Evolutionary conservation across 2,329 filamentous ascomycete species (phyloP).

Genomic region (Botrytis tulipae): DNA sequence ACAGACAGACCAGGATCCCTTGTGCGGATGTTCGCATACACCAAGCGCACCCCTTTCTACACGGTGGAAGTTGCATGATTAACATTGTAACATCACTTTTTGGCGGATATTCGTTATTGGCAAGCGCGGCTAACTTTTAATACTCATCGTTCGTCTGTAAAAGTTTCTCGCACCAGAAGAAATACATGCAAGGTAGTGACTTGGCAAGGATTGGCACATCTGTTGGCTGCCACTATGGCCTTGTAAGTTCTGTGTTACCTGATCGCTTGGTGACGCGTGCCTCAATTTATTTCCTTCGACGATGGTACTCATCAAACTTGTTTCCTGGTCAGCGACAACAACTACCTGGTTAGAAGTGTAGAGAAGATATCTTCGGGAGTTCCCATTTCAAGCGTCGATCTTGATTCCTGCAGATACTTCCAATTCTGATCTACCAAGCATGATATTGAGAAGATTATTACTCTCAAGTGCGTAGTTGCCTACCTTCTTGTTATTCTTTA

Average conservation of each 20-base stretch:
- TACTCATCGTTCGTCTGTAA: not conserved
- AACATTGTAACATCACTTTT: not conserved
- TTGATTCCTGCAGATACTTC: not conserved
- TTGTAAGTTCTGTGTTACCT: not conserved
- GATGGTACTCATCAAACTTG: not conserved
- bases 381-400: not conserved
- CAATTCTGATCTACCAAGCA: not conserved
- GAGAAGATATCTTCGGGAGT: not conserved
- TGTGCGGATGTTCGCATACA: slow-evolving; percentile 1
- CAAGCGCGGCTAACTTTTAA: slow-evolving; percentile 10
- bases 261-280: not conserved
- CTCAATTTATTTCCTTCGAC: not conserved
- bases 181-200: not conserved
- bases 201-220: not conserved
- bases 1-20: slow-evolving; percentile 1
- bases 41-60: slow-evolving; percentile 7
- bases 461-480: not conserved
- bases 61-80: slow-evolving; percentile 1
- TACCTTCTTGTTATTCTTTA: too few species aligned
- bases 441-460: not conserved
- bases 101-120: not conserved
- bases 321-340: not conserved
- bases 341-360: too few species aligned
- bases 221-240: not conserved
- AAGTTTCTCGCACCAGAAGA: not conserved